Evolutionary conservation across 2,329 filamentous ascomycete genomes (phyloP).

Genomic region (Fonsecaea multimorphosa): DNA sequence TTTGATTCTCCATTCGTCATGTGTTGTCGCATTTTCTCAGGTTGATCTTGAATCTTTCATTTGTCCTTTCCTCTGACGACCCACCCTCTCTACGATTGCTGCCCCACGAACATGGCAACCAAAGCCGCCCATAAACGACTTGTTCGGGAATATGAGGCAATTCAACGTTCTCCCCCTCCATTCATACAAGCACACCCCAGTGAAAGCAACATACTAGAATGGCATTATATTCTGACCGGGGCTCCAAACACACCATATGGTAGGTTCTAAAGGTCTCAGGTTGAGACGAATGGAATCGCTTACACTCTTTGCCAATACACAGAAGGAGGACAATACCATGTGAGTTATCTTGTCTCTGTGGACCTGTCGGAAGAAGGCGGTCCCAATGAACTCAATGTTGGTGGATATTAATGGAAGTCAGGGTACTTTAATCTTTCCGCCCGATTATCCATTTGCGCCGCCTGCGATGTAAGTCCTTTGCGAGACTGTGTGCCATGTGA

Average conservation of each 20-base stretch:
- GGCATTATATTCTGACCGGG: slow-evolving; percentile 65
- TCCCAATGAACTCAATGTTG: background rate
- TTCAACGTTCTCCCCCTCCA: slow-evolving; percentile 78
- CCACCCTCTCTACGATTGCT: background rate
- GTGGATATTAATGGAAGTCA: background rate
- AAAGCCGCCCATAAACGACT: slow-evolving; percentile 75
- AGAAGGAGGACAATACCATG: slow-evolving; percentile 92
- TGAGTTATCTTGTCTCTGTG: background rate
- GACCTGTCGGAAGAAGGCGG: background rate
- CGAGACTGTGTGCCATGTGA: background rate
- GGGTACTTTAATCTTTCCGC: slow-evolving; percentile 90
- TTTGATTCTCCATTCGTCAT: slow-evolving; percentile 1
- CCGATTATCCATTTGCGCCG: slow-evolving; percentile 96
- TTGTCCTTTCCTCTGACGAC: slow-evolving; percentile 56
- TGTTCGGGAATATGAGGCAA: slow-evolving; percentile 68
- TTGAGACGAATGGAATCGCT: background rate
- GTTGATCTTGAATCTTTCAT: background rate
- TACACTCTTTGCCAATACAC: background rate
- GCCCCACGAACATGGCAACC: slow-evolving; percentile 65
- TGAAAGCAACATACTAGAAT: slow-evolving; percentile 87
- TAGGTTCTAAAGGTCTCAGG: background rate
- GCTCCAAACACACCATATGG: slow-evolving; percentile 88
- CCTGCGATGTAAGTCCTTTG: slow-evolving; percentile 70
- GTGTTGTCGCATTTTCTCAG: background rate
- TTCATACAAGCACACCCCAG: slow-evolving; percentile 90